These are phyloP conservation scores for Xanthoparmelia taractica DNA, from an alignment of 495 filamentous ascomycete genomes.

Conservation along the genomic window DNA sequence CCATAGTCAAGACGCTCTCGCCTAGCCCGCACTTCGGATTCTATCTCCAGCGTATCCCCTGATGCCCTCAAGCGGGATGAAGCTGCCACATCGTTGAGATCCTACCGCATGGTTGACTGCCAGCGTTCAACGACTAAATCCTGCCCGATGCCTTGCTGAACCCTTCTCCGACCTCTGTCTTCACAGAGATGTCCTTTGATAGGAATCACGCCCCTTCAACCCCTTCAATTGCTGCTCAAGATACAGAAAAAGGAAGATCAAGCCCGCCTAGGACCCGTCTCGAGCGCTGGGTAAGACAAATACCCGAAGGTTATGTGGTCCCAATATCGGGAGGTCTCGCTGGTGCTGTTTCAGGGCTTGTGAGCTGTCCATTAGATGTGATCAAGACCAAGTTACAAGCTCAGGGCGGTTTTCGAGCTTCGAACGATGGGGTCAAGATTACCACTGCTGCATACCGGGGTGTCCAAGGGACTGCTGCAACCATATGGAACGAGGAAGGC, in stretches of 20 bases:
- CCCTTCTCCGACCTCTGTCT: background rate
- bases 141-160: constrained; percentile 14
- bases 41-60: background rate
- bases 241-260: constrained; percentile 13
- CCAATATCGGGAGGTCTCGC: constrained; percentile 77
- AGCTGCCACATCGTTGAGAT: constrained; percentile 22
- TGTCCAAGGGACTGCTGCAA: constrained; percentile 72
- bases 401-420: constrained; percentile 66
- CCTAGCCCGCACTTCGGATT: background rate
- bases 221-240: constrained; percentile 21
- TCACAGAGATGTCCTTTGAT: constrained; percentile 27
- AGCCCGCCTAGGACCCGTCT: constrained; percentile 43
- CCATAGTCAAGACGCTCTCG: background rate
- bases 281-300: constrained; percentile 44
- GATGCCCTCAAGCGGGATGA: constrained; percentile 19
- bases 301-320: constrained; percentile 49
- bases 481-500: constrained; percentile 83
- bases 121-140: background rate
- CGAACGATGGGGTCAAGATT: constrained; percentile 38
- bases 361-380: constrained; percentile 95
- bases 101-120: constrained; percentile 26
- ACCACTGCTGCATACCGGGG: constrained; percentile 64
- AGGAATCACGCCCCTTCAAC: constrained; percentile 22
- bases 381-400: constrained; percentile 99
- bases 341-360: constrained; percentile 83